These are phyloP conservation scores for Suillus alpinus DNA, from an alignment of 768 basidiomycete genomes.

Conservation along the genomic window DNA sequence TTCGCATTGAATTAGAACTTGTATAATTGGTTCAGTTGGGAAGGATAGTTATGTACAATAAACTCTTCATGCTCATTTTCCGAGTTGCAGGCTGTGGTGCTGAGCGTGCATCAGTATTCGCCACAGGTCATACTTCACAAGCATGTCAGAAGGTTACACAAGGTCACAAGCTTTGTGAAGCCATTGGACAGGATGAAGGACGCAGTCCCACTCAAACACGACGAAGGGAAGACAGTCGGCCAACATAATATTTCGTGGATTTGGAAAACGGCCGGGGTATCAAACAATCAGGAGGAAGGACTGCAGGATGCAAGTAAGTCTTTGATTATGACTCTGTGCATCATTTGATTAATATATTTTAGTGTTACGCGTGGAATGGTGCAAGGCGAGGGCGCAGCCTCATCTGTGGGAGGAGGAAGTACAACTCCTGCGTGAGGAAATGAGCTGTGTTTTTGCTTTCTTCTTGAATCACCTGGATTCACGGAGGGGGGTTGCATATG, in stretches of 20 bases:
- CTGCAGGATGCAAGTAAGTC: constrained; percentile 1
- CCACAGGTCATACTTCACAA: too few relatives aligned
- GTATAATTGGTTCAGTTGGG: not conserved
- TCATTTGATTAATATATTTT: not conserved
- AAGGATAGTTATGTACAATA: not conserved
- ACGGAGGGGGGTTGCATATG: too few relatives aligned
- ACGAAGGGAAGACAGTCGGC: not conserved
- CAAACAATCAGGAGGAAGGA: not conserved
- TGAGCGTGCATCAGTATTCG: not conserved
- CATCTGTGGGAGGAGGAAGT: too few relatives aligned
- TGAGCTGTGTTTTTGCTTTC: too few relatives aligned
- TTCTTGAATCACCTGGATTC: too few relatives aligned
- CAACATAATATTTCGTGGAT: not conserved
- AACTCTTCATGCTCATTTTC: not conserved
- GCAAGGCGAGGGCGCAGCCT: too few relatives aligned
- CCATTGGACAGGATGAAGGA: too few relatives aligned
- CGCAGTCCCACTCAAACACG: too few relatives aligned
- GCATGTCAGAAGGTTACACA: too few relatives aligned
- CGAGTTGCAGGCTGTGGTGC: not conserved
- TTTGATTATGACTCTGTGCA: not conserved
- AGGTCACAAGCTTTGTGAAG: too few relatives aligned
- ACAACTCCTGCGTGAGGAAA: too few relatives aligned
- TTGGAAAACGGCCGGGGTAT: not conserved
- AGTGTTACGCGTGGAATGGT: not conserved
- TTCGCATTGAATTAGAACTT: not conserved